phyloP scores from a whole-genome alignment of 2,329 filamentous ascomycete species.

The Tolypocladium paradoxum region DNA sequence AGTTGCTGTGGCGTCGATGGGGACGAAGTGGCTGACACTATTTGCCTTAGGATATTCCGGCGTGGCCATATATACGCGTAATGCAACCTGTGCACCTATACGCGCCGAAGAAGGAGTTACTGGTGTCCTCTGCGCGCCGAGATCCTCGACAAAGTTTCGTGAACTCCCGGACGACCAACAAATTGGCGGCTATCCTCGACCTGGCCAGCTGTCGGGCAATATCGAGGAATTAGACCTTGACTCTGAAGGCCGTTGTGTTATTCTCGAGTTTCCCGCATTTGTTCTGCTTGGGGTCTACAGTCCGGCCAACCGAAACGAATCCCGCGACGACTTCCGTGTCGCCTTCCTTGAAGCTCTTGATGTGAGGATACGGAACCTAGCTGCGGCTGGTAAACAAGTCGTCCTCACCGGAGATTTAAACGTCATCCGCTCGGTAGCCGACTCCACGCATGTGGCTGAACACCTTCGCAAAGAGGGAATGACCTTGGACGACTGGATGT shows the following conservation, averaged over 20 bases:
- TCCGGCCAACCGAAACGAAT: conserved; percentile 79
- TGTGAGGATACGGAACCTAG: conserved; percentile 72
- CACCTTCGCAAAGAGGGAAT: conserved; percentile 59
- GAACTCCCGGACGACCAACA: conserved; percentile 62
- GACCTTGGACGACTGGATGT: conserved; percentile 61
- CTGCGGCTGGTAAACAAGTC: conserved; percentile 71
- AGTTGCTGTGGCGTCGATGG: neutral
- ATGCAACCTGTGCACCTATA: conserved; percentile 72
- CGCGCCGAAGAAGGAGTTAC: conserved; percentile 90
- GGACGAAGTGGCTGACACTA: neutral
- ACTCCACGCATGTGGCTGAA: conserved; percentile 66
- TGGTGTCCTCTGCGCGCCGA: conserved; percentile 65
- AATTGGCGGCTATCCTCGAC: conserved; percentile 80
- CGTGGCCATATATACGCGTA: conserved; percentile 91
- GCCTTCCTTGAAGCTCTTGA: conserved; percentile 75
- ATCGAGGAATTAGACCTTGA: conserved; percentile 68
- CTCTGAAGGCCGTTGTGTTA: conserved; percentile 81
- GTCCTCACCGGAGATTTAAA: conserved; percentile 85
- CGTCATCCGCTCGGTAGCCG: conserved; percentile 56
- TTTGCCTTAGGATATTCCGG: conserved; percentile 72
- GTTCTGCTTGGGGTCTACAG: conserved; percentile 89
- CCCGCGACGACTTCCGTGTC: conserved; percentile 70
- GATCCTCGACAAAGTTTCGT: conserved; percentile 58
- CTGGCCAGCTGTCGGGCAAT: conserved; percentile 50
- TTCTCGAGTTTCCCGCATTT: conserved; percentile 90